Evolutionary conservation across 495 filamentous ascomycete species (phyloP).

Genomic region (Aspergillus nanangensis): DNA sequence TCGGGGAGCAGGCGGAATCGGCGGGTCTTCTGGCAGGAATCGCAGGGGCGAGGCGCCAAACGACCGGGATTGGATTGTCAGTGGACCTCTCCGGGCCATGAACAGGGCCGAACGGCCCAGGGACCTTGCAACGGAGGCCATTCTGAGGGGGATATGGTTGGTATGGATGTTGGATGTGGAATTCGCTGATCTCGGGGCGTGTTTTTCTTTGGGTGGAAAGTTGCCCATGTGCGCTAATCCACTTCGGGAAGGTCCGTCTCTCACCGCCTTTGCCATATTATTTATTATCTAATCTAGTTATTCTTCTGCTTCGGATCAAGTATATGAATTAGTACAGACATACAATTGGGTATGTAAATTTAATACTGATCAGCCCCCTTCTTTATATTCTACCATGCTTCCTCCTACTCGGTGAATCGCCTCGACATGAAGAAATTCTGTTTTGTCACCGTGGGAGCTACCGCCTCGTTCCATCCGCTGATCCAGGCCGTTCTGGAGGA

Average conservation of each 20-base stretch:
- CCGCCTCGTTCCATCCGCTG: conserved; percentile 72
- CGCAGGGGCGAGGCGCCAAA: conserved; percentile 38
- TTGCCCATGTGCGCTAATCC: conserved; percentile 21
- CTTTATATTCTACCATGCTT: not conserved
- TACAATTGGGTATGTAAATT: not conserved
- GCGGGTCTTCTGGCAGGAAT: conserved; percentile 35
- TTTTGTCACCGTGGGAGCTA: conserved; percentile 90
- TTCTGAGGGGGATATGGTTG: conserved; percentile 17
- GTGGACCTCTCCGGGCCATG: conserved; percentile 26
- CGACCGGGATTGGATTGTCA: conserved; percentile 22
- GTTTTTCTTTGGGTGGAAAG: conserved; percentile 18
- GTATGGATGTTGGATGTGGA: conserved; percentile 10
- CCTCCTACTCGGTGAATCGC: not conserved
- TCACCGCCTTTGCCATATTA: conserved; percentile 2
- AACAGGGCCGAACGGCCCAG: conserved; percentile 32
- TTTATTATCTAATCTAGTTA: not conserved
- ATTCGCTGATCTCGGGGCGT: conserved; percentile 18
- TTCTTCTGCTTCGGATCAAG: not conserved
- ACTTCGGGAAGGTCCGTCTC: conserved; percentile 6
- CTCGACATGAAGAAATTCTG: conserved; percentile 52
- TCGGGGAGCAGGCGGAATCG: conserved; percentile 25
- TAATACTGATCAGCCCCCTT: not conserved
- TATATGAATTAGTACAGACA: no score
- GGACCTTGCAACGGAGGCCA: conserved; percentile 38
- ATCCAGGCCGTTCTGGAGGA: conserved; percentile 59